Percentiles rank a stretch among this genome's conserved stretches.
phyloP scores from a whole-genome alignment of 169 alveolate species.

The Cryptosporidium sp. region DNA sequence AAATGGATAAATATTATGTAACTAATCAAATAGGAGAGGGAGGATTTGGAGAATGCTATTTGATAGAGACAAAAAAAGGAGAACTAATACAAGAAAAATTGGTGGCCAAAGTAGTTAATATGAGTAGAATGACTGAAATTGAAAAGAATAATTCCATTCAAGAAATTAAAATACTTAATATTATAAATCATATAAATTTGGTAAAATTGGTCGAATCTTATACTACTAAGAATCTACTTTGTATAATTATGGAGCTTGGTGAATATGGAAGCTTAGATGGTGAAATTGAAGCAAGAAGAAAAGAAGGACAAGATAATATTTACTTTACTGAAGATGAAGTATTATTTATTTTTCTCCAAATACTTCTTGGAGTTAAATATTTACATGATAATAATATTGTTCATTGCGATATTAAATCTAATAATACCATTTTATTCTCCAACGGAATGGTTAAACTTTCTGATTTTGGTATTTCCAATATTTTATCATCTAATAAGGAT shows the following conservation, averaged over 20 bases:
- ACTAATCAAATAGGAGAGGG: slow-evolving; percentile 56
- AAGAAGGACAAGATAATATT: slow-evolving; percentile 2
- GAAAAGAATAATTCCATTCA: slow-evolving; percentile 73
- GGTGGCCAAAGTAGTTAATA: slow-evolving; percentile 75
- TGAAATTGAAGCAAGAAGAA: slow-evolving; percentile 23
- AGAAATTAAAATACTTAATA: slow-evolving; percentile 61
- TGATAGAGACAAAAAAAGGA: slow-evolving; percentile 38
- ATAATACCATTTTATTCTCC: slow-evolving; percentile 50
- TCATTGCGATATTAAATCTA: slow-evolving; percentile 76
- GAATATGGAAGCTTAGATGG: slow-evolving; percentile 65
- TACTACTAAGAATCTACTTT: slow-evolving; percentile 31
- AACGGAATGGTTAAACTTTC: slow-evolving; percentile 57
- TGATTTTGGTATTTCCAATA: slow-evolving; percentile 65
- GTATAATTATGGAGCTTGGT: slow-evolving; percentile 66
- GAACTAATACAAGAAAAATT: slow-evolving; percentile 1
- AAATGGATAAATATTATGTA: slow-evolving; percentile 54
- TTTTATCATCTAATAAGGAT: slow-evolving; percentile 1
- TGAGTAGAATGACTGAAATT: slow-evolving; percentile 74
- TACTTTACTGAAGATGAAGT: slow-evolving; percentile 64
- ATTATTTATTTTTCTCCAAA: slow-evolving; percentile 48
- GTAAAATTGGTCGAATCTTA: slow-evolving; percentile 40
- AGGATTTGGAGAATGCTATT: slow-evolving; percentile 67
- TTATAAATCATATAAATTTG: slow-evolving; percentile 31
- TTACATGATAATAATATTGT: slow-evolving; percentile 77
- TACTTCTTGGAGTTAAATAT: slow-evolving; percentile 66